Evolutionary conservation across 176 grass and related monocot species (phyloP).

Genomic region (Phoenix dactylifera): DNA sequence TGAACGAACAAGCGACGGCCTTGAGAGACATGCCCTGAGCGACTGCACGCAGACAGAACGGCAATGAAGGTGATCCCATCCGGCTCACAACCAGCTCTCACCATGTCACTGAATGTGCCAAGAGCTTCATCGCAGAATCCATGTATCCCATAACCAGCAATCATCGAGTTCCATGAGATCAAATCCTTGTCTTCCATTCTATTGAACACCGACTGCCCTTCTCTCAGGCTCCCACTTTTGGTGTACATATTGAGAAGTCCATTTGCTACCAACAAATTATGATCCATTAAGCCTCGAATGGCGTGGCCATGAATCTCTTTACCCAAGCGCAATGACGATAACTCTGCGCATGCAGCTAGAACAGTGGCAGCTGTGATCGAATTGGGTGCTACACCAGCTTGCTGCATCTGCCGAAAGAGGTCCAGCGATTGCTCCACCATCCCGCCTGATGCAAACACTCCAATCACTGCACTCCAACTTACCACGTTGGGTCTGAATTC

Average conservation of each 20-base stretch:
- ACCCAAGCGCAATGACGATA: constrained; percentile 32
- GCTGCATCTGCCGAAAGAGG: constrained; percentile 44
- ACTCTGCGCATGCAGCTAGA: constrained; percentile 38
- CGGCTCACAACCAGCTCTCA: constrained; percentile 11
- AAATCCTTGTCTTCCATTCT: constrained; percentile 34
- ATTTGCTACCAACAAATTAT: constrained; percentile 24
- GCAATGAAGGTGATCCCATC: constrained; percentile 37
- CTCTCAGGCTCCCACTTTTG: constrained; percentile 28
- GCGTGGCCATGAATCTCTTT: constrained; percentile 37
- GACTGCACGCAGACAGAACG: constrained; percentile 37
- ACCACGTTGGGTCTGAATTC: constrained; percentile 33
- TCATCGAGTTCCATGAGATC: constrained; percentile 63
- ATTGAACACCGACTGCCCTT: constrained; percentile 24
- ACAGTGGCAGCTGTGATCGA: constrained; percentile 32
- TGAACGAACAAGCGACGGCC: constrained; percentile 39
- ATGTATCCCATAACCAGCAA: constrained; percentile 36
- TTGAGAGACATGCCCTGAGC: constrained; percentile 26
- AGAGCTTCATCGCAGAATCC: constrained; percentile 46
- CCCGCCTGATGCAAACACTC: constrained; percentile 22
- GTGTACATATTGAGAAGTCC: constrained; percentile 43
- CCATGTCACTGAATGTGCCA: constrained; percentile 23
- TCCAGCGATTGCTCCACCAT: constrained; percentile 27
- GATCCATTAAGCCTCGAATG: constrained; percentile 18
- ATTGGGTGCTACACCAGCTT: constrained; percentile 18
- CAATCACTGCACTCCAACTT: constrained; percentile 54